A percentile compares a stretch with the other conserved stretches of the same genome.
Evolutionary conservation across 2,329 filamentous ascomycete genomes (phyloP).

Genomic region (Fusarium citri): DNA sequence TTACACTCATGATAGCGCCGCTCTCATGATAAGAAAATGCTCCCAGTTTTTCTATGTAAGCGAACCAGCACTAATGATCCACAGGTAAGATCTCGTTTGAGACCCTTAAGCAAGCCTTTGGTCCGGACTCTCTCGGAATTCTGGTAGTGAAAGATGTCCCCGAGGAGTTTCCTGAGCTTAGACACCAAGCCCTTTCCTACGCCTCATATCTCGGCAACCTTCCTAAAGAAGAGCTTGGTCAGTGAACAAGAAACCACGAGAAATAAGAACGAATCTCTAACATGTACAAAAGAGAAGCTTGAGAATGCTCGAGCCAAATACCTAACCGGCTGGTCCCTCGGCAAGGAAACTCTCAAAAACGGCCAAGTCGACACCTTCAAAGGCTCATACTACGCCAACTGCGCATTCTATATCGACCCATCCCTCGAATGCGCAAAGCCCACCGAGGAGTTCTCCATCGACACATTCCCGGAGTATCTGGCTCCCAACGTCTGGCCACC

Average conservation of each 20-base stretch:
- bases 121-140: conserved; percentile 89
- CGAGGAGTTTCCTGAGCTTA: conserved; percentile 74
- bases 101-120: conserved; percentile 83
- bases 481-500: conserved; percentile 90
- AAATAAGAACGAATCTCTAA: no score
- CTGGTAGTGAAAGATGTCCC: conserved; percentile 92
- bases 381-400: conserved; percentile 87
- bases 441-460: conserved; percentile 65
- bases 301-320: conserved; percentile 72
- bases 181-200: conserved; percentile 82
- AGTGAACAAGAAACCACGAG: no score
- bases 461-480: conserved; percentile 87
- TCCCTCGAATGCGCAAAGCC: conserved; percentile 71
- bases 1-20: conserved; percentile 23
- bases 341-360: conserved; percentile 83
- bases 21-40: conserved; percentile 6
- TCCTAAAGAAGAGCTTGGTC: conserved; percentile 75
- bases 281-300: conserved; percentile 68
- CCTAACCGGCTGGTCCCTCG: conserved; percentile 80
- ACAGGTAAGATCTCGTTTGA: conserved; percentile 75
- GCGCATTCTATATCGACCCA: conserved; percentile 78
- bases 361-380: conserved; percentile 83
- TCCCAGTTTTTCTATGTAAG: neutral
- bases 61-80: conserved; percentile 11
- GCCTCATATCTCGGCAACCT: conserved; percentile 90